Evolutionary conservation across 257 asterid species (phyloP), one percentile per base, ranked within the genome.

Genomic region (Cinchona pubescens): DNA sequence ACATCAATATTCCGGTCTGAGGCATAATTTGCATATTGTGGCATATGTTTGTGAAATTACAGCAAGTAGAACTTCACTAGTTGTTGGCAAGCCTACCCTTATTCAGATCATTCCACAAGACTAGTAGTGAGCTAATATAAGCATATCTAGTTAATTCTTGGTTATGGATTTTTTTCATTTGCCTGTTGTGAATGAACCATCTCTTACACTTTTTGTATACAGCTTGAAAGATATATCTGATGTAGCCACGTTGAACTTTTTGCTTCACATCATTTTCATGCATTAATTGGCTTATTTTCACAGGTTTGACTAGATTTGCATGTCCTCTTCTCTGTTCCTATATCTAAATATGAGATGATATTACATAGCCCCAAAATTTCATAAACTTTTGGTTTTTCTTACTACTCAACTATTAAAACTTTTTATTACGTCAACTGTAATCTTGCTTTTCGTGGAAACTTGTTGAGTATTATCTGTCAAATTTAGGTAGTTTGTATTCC

Each of bases 121-220:
- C n/a, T 56, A 56, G 3, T 11, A 15, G 34, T 56, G 63, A 56
- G 63, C 15, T 56, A 16, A 56, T 9, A 25, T 2, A 56, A 25
- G 30, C 16, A 56, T 55, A 30, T 23, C 1, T 49, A 16, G 21
- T 49, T 49, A 16, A 11, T 4, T 15, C 56, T 16, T 2, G 7
- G 6, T 38, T 38, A 38, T 38, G 7, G 45, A 66, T 7, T 66
- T 66, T 2, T 38, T 60, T 59, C 4, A 4, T 35, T 14, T 75
- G 48, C 49, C 67, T 75, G 32, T 51, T 9, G 48, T 16, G 27
- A 43, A 18, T 38, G 48, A 71, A 76, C 46, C 48, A 30, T 75
- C 46, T 25, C 27, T 66, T 75, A 66, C 35, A 38, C 18, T 49
- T 75, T 69, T 12, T 25, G 56, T 37, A 40, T n/a, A 10, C 27